Evolutionary conservation across 352 stramenopile genomes (phyloP).

Genomic region (Globisporangium cystogenes): DNA sequence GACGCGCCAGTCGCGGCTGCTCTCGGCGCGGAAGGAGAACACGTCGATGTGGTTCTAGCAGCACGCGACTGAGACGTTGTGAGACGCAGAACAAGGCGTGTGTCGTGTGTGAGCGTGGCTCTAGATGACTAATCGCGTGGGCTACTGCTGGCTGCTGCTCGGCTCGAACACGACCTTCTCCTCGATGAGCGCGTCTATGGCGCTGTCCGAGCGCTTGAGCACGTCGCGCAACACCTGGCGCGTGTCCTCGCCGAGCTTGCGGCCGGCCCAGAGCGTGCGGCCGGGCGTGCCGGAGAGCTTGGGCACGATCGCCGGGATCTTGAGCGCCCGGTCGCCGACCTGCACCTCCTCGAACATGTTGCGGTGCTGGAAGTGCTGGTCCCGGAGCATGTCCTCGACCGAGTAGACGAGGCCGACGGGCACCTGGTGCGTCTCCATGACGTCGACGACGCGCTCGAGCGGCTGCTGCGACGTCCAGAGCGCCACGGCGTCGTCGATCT

Average conservation of each 20-base stretch:
- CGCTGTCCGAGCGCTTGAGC: conserved; percentile 37
- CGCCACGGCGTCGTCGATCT: conserved; percentile 59
- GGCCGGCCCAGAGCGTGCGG: conserved; percentile 53
- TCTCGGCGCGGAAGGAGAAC: conserved; percentile 60
- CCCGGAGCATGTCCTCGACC: conserved; percentile 70
- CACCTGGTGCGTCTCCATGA: conserved; percentile 52
- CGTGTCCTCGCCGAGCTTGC: conserved; percentile 69
- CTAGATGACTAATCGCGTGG: no score
- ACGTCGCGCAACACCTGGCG: conserved; percentile 50
- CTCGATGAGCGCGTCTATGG: conserved; percentile 49
- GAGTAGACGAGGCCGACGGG: conserved; percentile 77
- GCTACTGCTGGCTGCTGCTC: background rate
- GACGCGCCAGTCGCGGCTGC: conserved; percentile 35
- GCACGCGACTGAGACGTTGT: no score
- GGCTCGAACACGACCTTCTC: conserved; percentile 72
- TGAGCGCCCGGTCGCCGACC: conserved; percentile 29
- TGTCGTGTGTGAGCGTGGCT: no score
- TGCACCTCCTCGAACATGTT: conserved; percentile 71
- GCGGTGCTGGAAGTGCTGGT: conserved; percentile 69
- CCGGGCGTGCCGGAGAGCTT: conserved; percentile 64
- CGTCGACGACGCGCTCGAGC: conserved; percentile 35
- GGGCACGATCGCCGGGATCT: conserved; percentile 71
- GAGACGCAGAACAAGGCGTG: no score
- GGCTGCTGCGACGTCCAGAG: conserved; percentile 46
- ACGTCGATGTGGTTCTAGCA: conserved; percentile 80